Evolutionary conservation across 305 asterid species (phyloP), one percentile per base, ranked within the genome.

Genomic region (Fraxinus floribunda): DNA sequence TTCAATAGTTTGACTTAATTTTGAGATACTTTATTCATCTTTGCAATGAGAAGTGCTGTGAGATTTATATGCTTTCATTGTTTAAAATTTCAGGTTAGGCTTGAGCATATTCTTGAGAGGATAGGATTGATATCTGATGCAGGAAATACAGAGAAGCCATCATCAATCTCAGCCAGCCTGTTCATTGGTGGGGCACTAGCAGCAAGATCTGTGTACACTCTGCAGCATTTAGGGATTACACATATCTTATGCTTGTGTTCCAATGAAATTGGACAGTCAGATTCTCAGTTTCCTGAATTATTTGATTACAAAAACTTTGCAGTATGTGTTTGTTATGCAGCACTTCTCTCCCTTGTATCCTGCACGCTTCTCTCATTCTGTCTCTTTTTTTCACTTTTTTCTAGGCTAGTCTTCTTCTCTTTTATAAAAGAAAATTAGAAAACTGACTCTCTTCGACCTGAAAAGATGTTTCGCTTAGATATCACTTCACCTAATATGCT

Each of bases 151-250:
- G 99, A 95, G 89, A 95, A 90, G 75, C 97, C 99, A 24, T 92
- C 98, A 9, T 87, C 85, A 78, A 82, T 95, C 79, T 88, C 91
- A 7, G 86, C 82, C 77, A 72, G 82, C 81, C 84, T 95, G 89
- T 94, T 89, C 83, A 94, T 95, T 60, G 99, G 99, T 5, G 98
- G 99, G 26, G 97, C 99, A 5, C 95, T 95, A 77, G 98, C 97
- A 79, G 99, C 99, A 80, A 89, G 98, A 90, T 94, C 99, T 78
- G 91, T 93, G 15, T 89, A 90, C 90, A 95, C 99, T 36, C 86
- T 95, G 84, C 97, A 93, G 85, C 98, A 91, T 87, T 78, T 95
- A 85, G 95, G 96, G 85, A 92, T 95, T 79, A 90, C 98, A 13
- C 98, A 95, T 86, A 89, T 94, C 78, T 88, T 95, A 78, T 95